Evolutionary conservation across 2,329 filamentous ascomycete genomes (phyloP), one percentile per base, ranked within the genome.

Genomic region (Aspergillus pseudoglaucus): DNA sequence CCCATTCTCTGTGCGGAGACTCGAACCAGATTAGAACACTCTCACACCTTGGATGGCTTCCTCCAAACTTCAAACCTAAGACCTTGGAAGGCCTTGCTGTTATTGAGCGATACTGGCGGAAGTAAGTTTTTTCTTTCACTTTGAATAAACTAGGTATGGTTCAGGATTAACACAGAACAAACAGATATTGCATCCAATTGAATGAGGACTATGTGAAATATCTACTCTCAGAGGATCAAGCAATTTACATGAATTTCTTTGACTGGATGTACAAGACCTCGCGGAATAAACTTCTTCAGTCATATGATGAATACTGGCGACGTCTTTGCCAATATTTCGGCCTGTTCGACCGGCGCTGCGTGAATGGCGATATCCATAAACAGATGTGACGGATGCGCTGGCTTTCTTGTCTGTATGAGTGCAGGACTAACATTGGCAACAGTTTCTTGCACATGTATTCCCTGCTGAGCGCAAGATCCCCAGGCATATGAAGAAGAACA

Each of bases 1-100:
- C 53, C 52, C 1, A 62, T 62, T 25, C 59, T 61, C 42, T 61
- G 39, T 41, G 48, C 60, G 42, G 55, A 61, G 45, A 61, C 57
- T 47, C 43, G 40, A 56, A 50, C 54, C 6, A 61, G 58, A 47
- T 46, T 61, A 1, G 17, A 62, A 45, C 25, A 62, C 53, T 59
- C 57, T 42, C 45, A 38, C 6, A 51, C 43, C 20, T 53, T 40
- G 22, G 54, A 59, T 62, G 22, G 59, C 59, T 59, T 14, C 55
- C 59, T 15, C 54, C 35, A 48, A 61, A 59, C 44, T 58, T 54
- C 22, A 62, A 60, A 39, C 53, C 49, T 4, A 62, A 57, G 49
- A 51, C 39, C 3, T 6, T 42, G 5, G 18, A 12, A 14, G 39
- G 39, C 17, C 10, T 42, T 42, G 39, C 39, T 42, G 39, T 42